phyloP scores from a whole-genome alignment of 2,329 filamentous ascomycete species.

The Neoarthrinium moseri region DNA sequence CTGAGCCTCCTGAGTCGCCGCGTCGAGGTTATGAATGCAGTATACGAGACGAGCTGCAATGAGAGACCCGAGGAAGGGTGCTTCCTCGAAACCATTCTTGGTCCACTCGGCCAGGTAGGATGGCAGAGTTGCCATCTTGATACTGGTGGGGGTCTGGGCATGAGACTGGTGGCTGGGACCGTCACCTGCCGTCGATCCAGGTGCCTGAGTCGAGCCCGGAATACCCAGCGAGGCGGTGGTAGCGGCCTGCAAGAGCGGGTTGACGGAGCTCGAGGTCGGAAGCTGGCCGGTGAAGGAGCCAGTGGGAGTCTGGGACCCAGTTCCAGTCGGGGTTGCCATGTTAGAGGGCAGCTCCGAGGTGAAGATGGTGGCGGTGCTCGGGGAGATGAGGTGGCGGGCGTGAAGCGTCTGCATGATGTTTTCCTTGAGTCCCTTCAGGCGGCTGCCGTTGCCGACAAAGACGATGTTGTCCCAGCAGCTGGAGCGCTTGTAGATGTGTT shows the following conservation, averaged over 20 bases:
- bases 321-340: slow-evolving; percentile 85
- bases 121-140: slow-evolving; percentile 75
- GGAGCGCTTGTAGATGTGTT: slow-evolving; percentile 80
- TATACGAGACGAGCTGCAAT: slow-evolving; percentile 69
- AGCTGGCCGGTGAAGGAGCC: slow-evolving; percentile 57
- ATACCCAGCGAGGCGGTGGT: slow-evolving; percentile 66
- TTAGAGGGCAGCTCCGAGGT: slow-evolving; percentile 95
- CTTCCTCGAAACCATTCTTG: slow-evolving; percentile 75
- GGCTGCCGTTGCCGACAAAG: slow-evolving; percentile 84
- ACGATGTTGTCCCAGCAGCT: slow-evolving; percentile 90
- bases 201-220: slow-evolving; percentile 40
- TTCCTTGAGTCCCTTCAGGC: slow-evolving; percentile 77
- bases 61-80: slow-evolving; percentile 82
- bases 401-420: slow-evolving; percentile 78
- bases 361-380: slow-evolving; percentile 92
- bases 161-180: slow-evolving; percentile 48
- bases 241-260: slow-evolving; percentile 88
- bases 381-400: slow-evolving; percentile 84
- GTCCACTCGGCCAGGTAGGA: slow-evolving; percentile 92
- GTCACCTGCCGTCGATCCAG: slow-evolving; percentile 39
- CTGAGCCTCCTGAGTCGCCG: slow-evolving; percentile 49
- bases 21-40: slow-evolving; percentile 58
- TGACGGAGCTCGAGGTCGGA: slow-evolving; percentile 57
- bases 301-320: slow-evolving; percentile 87
- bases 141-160: slow-evolving; percentile 75